A percentile compares a stretch with the other conserved stretches of the same genome.
These are phyloP conservation scores for Salicornia ramosissima DNA, from an alignment of 148 eudicot genomes.

Conservation along the genomic window DNA sequence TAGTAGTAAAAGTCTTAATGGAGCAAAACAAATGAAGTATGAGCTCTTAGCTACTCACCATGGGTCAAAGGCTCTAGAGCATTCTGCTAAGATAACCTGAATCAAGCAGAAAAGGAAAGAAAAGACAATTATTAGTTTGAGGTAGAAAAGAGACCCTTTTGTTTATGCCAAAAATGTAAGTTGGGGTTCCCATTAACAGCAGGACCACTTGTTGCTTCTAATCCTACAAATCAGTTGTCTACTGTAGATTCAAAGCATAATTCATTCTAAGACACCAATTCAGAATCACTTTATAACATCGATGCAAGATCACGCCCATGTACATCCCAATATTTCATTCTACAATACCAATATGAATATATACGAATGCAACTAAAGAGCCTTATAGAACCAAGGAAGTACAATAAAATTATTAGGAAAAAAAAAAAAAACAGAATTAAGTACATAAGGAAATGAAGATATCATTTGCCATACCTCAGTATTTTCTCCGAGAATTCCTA, in stretches of 20 bases:
- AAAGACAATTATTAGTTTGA: slow-evolving; percentile 7
- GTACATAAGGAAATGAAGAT: not conserved
- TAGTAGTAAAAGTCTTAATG: too few relatives aligned
- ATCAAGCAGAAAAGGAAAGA: slow-evolving; percentile 15
- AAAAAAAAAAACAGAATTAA: too few relatives aligned
- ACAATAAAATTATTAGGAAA: too few relatives aligned
- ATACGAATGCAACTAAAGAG: not conserved
- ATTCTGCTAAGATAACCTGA: slow-evolving; percentile 93
- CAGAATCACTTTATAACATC: not conserved
- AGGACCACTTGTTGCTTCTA: not conserved
- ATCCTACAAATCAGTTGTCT: not conserved
- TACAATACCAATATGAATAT: not conserved
- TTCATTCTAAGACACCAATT: not conserved
- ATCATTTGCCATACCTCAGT: slow-evolving; percentile 54
- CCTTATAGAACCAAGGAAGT: not conserved
- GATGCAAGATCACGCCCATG: too few relatives aligned
- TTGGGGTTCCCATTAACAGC: not conserved
- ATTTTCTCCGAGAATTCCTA: slow-evolving; percentile 85
- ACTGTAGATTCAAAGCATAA: not conserved
- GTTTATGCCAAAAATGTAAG: not conserved
- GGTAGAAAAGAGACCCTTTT: not conserved
- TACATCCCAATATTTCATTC: not conserved
- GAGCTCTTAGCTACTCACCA: slow-evolving; percentile 52
- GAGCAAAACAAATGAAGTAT: too few relatives aligned
- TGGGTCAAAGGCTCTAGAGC: slow-evolving; percentile 92